Evolutionary conservation across 2,329 filamentous ascomycete species (phyloP), one percentile per base, ranked within the genome.

Genomic region (Parastagonospora avenae): DNA sequence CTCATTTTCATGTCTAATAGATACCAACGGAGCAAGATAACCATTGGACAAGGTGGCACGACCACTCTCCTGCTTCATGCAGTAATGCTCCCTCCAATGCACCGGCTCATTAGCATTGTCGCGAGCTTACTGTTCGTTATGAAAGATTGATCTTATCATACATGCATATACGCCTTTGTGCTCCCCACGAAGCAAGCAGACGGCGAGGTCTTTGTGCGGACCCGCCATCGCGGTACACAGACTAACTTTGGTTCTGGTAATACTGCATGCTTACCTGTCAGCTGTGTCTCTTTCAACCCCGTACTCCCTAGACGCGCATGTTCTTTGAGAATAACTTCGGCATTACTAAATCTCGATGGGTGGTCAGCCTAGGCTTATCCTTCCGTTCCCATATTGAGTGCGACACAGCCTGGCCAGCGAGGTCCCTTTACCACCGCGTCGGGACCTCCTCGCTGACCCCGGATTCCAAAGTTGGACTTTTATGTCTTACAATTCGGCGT

Each of bases 221-320:
- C 39, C 55, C 59, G 37, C 52, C 44, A 19, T 16, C 30, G 9
- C 44, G 44, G 54, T 59, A 56, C 37, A 44, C 50, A 41, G 48
- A 55, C 57, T 57, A 45, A 41, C 45, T 54, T 50, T 61, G 55
- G 48, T 44, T 58, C 47, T 54, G 52, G 66, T 68, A 55, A 53
- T 62, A 70, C 62, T 51, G 56, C 63, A 33, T 60, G 62, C 63
- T 67, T 48, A 70, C 57, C 46, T 55, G 62, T 71, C 66, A 70
- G 64, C 62, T 66, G 52, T 52, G 48, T 41, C 43, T 53, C 45
- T 52, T 59, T 59, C 33, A 58, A 50, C 53, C 53, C 42, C 51
- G 55, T 58, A 36, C 42, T 55, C 51, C 52, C 36, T 42, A 45
- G 29, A 32, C 35, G 37, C 46, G 46, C 59, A 48, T 59, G 35